Percentiles rank a stretch among this genome's conserved stretches.
These are phyloP conservation scores for Calvatia gigantea DNA, from an alignment of 768 basidiomycete species.

Conservation along the genomic window DNA sequence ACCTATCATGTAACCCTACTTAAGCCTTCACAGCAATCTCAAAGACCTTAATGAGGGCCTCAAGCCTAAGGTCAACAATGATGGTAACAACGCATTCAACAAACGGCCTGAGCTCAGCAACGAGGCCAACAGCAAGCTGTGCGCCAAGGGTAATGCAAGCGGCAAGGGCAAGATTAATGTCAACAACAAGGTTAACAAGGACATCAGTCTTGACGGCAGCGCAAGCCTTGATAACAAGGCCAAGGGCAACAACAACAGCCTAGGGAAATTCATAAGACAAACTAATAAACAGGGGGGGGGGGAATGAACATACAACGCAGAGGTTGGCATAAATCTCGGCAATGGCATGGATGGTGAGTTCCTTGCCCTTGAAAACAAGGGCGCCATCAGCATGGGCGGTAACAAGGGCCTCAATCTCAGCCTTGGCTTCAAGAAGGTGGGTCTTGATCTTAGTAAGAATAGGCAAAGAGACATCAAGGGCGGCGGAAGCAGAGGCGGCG, in stretches of 20 bases:
- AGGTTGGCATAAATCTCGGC: conserved; percentile 11
- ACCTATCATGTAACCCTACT: neutral
- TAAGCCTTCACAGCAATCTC: neutral
- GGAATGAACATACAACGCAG: conserved; percentile 14
- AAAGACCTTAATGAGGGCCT: conserved; percentile 1
- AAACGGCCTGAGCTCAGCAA: neutral
- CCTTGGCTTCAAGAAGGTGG: conserved; percentile 10
- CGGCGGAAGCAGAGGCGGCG: neutral
- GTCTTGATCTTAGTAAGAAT: conserved; percentile 15
- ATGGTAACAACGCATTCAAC: neutral
- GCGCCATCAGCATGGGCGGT: conserved; percentile 5
- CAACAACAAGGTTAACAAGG: conserved; percentile 11
- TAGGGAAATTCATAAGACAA: neutral
- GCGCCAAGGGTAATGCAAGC: conserved; percentile 7
- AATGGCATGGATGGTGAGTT: conserved; percentile 14
- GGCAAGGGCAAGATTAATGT: conserved; percentile 10
- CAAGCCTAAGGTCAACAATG: conserved; percentile 1
- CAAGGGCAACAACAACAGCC: neutral
- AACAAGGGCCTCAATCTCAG: conserved; percentile 15
- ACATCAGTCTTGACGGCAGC: conserved; percentile 10
- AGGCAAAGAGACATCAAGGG: conserved; percentile 14
- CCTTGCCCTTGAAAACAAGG: conserved; percentile 14
- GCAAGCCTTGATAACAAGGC: neutral
- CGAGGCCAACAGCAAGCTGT: neutral
- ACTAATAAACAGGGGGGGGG: neutral